A percentile compares a stretch with the other conserved stretches of the same genome.
phyloP scores from a whole-genome alignment of 495 filamentous ascomycete species.

The Penicillium verhagenii region DNA sequence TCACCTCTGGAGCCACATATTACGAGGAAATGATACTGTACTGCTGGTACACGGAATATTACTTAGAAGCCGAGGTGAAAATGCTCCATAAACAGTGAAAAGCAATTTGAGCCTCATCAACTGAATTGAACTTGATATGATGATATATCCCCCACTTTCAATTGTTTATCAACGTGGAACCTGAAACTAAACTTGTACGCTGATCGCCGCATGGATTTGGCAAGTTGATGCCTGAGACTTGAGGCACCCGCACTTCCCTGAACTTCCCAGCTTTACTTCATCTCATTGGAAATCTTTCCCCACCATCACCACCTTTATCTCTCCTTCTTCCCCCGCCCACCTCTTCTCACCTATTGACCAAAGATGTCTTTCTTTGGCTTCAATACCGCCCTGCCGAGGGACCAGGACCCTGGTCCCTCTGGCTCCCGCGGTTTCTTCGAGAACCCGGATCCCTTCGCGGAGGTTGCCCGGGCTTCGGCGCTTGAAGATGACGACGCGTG shows the following conservation, averaged over 20 bases:
- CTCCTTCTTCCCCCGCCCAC: constrained; percentile 17
- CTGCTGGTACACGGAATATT: no score
- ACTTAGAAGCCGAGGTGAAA: no score
- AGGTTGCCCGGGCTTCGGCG: constrained; percentile 56
- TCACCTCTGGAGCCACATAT: background rate
- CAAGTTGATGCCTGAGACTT: background rate
- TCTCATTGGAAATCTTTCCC: constrained; percentile 7
- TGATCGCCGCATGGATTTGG: constrained; percentile 2
- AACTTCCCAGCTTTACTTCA: constrained; percentile 13
- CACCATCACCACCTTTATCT: constrained; percentile 7
- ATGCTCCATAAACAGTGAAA: no score
- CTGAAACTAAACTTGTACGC: background rate
- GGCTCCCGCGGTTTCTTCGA: constrained; percentile 78
- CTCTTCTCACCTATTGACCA: constrained; percentile 12
- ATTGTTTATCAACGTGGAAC: background rate
- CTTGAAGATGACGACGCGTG: constrained; percentile 72
- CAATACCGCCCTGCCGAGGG: constrained; percentile 63
- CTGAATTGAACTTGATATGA: background rate
- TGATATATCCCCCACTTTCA: background rate
- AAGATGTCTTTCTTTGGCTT: constrained; percentile 88
- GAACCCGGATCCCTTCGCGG: constrained; percentile 84
- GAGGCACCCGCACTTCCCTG: constrained; percentile 15
- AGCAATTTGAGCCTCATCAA: background rate
- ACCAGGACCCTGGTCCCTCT: constrained; percentile 44
- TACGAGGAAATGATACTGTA: no score